A percentile compares a stretch with the other conserved stretches of the same genome.
Evolutionary conservation across 2,329 filamentous ascomycete genomes (phyloP).

Genomic region (Calonectria crousiana): DNA sequence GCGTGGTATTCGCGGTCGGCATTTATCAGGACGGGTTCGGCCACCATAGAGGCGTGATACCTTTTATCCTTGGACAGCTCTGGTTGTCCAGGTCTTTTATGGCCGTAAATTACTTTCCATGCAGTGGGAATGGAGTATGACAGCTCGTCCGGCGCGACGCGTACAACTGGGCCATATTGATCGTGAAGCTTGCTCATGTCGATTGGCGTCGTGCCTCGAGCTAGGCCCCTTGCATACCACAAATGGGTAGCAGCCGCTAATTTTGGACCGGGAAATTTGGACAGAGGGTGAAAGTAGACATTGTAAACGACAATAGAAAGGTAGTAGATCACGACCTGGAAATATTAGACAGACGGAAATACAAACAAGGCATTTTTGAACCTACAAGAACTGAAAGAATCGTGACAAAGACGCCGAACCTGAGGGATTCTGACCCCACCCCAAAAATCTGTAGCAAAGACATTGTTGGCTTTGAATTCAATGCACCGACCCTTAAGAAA

Average conservation of each 20-base stretch:
- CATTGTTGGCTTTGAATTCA: background rate
- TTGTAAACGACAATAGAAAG: background rate
- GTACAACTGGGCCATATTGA: background rate
- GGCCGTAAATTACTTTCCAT: background rate
- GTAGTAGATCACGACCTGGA: background rate
- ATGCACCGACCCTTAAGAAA: background rate
- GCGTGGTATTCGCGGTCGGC: background rate
- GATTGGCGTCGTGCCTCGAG: background rate
- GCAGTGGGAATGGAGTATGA: background rate
- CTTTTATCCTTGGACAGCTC: background rate
- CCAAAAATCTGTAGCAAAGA: background rate
- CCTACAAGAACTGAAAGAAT: background rate
- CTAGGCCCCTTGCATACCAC: background rate
- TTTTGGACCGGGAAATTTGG: background rate
- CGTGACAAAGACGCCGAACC: background rate
- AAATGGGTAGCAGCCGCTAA: background rate
- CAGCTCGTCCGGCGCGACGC: background rate
- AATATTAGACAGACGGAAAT: no score
- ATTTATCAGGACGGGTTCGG: background rate
- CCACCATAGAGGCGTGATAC: background rate
- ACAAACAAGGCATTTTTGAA: background rate
- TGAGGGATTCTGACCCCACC: background rate
- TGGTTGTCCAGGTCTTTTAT: background rate
- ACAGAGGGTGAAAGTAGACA: background rate
- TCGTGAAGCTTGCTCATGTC: background rate